phyloP scores from a whole-genome alignment of 1,139 yeast species.

The Kazachstania sp. region DNA sequence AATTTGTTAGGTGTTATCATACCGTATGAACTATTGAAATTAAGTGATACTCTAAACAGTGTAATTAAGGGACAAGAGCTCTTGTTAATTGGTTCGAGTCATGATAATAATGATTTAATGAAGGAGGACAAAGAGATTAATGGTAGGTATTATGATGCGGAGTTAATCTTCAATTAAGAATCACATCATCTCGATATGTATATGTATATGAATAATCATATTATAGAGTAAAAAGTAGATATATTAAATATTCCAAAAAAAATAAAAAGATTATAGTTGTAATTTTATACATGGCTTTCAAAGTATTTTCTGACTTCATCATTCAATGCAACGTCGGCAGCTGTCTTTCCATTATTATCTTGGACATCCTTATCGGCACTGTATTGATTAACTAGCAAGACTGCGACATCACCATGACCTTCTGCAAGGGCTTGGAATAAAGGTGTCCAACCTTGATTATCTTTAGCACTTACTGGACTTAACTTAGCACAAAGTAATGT shows the following conservation, averaged over 20 bases:
- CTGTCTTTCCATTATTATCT: constrained; percentile 47
- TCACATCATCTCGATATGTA: not conserved
- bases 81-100: constrained; percentile 51
- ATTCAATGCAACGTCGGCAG: constrained; percentile 56
- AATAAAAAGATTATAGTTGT: not conserved
- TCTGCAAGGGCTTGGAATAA: constrained; percentile 88
- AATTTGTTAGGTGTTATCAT: constrained; percentile 78
- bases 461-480: constrained; percentile 62
- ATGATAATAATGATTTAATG: constrained; percentile 18
- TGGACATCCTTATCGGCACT: constrained; percentile 57
- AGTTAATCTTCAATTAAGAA: constrained; percentile 54
- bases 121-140: constrained; percentile 49
- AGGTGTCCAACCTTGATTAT: constrained; percentile 73
- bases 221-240: constrained; percentile 36
- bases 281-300: constrained; percentile 14
- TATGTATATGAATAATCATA: constrained; percentile 32
- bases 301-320: constrained; percentile 45
- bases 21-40: constrained; percentile 56
- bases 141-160: constrained; percentile 61
- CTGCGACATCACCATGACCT: constrained; percentile 76
- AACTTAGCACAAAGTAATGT: constrained; percentile 38
- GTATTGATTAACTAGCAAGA: constrained; percentile 42
- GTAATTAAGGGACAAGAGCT: constrained; percentile 74
- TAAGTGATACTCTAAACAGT: constrained; percentile 71
- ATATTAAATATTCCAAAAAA: not conserved